Evolutionary conservation across 1,284 basidiomycete genomes (phyloP).

Genomic region (Ganoderma boninense): DNA sequence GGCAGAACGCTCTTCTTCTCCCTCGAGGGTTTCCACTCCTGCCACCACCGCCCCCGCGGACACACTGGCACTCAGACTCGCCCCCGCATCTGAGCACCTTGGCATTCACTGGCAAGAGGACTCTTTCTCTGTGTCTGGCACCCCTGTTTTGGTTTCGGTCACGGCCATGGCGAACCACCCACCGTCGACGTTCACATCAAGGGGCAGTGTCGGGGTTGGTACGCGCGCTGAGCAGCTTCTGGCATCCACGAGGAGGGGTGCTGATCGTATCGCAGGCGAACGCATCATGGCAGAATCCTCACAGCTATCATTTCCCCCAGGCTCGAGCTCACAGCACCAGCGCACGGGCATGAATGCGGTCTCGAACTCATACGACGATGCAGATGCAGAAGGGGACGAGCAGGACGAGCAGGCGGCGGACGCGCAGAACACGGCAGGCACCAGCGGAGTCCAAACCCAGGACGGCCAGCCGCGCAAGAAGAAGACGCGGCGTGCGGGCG

Average conservation of each 20-base stretch:
- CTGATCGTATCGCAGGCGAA: slow-evolving; percentile 28
- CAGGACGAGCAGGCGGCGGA: slow-evolving; percentile 20
- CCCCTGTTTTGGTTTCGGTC: slow-evolving; percentile 2
- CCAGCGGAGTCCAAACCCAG: slow-evolving; percentile 15
- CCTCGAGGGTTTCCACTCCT: slow-evolving; percentile 29
- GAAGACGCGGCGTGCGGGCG: slow-evolving; percentile 32
- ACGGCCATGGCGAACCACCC: slow-evolving; percentile 24
- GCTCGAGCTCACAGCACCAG: slow-evolving; percentile 6
- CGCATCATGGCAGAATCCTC: slow-evolving; percentile 25
- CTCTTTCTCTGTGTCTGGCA: slow-evolving; percentile 16
- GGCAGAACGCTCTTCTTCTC: slow-evolving; percentile 28
- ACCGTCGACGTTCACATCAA: slow-evolving; percentile 22
- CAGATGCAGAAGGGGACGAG: slow-evolving; percentile 27
- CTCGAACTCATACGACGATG: slow-evolving; percentile 21
- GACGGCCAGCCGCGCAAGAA: slow-evolving; percentile 32
- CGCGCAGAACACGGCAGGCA: slow-evolving; percentile 15
- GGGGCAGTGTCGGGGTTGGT: slow-evolving; percentile 24
- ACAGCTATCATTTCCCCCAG: slow-evolving; percentile 23
- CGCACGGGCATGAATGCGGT: slow-evolving; percentile 17
- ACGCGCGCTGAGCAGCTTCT: slow-evolving; percentile 23
- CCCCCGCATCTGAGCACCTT: slow-evolving; percentile 18
- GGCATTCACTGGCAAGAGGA: neutral
- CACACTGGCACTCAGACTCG: slow-evolving; percentile 19
- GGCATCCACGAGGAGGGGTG: slow-evolving; percentile 28
- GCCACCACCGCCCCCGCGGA: slow-evolving; percentile 19